A percentile compares a stretch with the other conserved stretches of the same genome.
Conservation (phyloP, 805 yeast genomes). For the Ogataea angusta region DNA sequence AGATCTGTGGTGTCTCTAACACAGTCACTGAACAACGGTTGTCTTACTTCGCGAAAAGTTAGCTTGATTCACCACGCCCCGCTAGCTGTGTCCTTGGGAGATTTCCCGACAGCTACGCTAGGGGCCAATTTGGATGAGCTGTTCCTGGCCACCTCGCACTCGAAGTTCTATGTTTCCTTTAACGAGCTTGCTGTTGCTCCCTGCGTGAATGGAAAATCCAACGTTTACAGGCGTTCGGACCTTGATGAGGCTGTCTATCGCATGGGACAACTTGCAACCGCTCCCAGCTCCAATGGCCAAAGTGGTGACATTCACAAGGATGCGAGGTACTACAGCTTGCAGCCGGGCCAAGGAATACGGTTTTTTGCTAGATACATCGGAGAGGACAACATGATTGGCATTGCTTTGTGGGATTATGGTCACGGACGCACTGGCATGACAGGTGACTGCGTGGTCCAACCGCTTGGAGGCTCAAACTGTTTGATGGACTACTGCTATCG, state of each 20-base stretch:
- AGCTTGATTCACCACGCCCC: slow-evolving; percentile 83
- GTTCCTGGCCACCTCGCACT: slow-evolving; percentile 80
- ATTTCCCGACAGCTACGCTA: slow-evolving; percentile 27
- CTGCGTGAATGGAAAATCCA: slow-evolving; percentile 89
- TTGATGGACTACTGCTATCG: slow-evolving; percentile 59
- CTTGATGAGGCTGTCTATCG: slow-evolving; percentile 54
- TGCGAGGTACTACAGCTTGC: slow-evolving; percentile 30
- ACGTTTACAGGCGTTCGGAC: slow-evolving; percentile 66
- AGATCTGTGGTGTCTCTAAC: slow-evolving; percentile 57
- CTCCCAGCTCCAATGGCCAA: slow-evolving; percentile 30
- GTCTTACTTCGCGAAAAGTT: slow-evolving; percentile 39
- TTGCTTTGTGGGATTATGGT: slow-evolving; percentile 73
- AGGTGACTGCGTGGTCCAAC: slow-evolving; percentile 77
- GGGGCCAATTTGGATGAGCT: slow-evolving; percentile 81
- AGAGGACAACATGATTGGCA: slow-evolving; percentile 91
- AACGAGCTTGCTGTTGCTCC: slow-evolving; percentile 76
- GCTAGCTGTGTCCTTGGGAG: slow-evolving; percentile 41
- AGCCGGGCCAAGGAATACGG: slow-evolving; percentile 49
- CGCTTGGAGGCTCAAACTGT: slow-evolving; percentile 43
- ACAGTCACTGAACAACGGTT: slow-evolving; percentile 52
- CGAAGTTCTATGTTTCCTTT: slow-evolving; percentile 78
- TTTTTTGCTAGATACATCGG: slow-evolving; percentile 81
- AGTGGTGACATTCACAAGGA: slow-evolving; percentile 33
- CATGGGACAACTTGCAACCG: slow-evolving; percentile 30
- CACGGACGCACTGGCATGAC: slow-evolving; percentile 71